These are phyloP conservation scores for Tolypocladium amazonense DNA, from an alignment of 2,329 filamentous ascomycete genomes.

Conservation along the genomic window DNA sequence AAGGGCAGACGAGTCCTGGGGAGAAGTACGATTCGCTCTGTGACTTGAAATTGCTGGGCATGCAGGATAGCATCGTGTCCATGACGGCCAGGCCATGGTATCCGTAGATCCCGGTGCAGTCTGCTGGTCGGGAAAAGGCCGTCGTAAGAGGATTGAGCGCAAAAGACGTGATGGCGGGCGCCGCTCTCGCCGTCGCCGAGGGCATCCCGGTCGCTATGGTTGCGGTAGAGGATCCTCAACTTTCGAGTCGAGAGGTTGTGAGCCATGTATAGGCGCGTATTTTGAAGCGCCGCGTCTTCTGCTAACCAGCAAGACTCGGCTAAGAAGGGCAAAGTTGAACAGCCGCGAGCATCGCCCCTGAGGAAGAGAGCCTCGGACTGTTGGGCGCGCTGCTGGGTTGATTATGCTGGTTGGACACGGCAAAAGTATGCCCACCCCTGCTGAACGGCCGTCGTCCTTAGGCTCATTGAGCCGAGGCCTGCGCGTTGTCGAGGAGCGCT, in stretches of 20 bases:
- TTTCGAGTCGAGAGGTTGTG: too few relatives aligned
- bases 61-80: slow-evolving; percentile 15
- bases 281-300: neutral
- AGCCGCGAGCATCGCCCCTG: neutral
- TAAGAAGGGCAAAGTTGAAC: neutral
- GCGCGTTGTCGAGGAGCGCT: too few relatives aligned
- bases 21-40: slow-evolving; percentile 18
- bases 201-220: too few relatives aligned
- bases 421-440: neutral
- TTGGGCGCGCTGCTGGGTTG: neutral
- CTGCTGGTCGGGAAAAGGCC: slow-evolving; percentile 10
- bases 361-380: too few relatives aligned
- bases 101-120: slow-evolving; percentile 11
- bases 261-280: neutral
- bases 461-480: too few relatives aligned
- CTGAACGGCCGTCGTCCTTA: too few relatives aligned
- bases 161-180: slow-evolving; percentile 10
- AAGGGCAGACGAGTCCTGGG: slow-evolving; percentile 17
- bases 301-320: neutral
- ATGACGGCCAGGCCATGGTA: slow-evolving; percentile 14
- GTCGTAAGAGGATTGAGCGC: slow-evolving; percentile 14
- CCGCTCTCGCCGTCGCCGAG: neutral
- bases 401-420: neutral
- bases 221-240: neutral
- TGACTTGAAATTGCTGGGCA: slow-evolving; percentile 17